These are phyloP conservation scores for Fimicolochytrium jonesii DNA, from an alignment of 192 early-diverging fungal genomes.

Conservation along the genomic window DNA sequence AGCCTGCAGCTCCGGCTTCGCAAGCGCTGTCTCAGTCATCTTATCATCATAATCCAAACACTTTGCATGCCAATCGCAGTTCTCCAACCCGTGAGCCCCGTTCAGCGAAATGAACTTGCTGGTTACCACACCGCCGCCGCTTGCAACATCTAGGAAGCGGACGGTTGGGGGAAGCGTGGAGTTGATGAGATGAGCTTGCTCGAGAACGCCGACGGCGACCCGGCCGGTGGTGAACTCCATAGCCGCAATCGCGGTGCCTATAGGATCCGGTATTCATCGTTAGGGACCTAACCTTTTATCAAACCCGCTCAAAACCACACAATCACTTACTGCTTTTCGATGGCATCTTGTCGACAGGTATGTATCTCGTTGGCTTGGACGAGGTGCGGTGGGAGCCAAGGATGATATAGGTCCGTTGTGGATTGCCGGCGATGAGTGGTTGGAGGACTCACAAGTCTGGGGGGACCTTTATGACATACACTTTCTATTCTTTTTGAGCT, in stretches of 20 bases:
- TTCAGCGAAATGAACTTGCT: constrained; percentile 7
- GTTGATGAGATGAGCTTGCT: background rate
- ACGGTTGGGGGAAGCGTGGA: background rate
- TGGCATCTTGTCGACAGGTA: background rate
- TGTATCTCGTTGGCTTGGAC: too few species aligned
- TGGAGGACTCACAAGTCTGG: too few species aligned
- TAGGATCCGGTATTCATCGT: too few species aligned
- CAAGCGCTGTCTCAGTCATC: constrained; percentile 1
- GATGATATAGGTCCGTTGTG: too few species aligned
- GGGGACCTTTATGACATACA: too few species aligned
- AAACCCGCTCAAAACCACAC: too few species aligned
- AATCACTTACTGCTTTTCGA: background rate
- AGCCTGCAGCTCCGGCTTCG: constrained; percentile 4
- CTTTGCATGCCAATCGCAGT: constrained; percentile 1
- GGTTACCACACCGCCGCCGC: constrained; percentile 2
- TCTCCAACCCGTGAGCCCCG: background rate
- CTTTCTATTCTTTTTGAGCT: too few species aligned
- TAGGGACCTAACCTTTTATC: background rate
- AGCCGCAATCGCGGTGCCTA: background rate
- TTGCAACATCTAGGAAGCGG: constrained; percentile 6
- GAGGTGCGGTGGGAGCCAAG: too few species aligned
- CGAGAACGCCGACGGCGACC: background rate
- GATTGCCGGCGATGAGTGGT: too few species aligned
- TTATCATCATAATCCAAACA: constrained; percentile 6
- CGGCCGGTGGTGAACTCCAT: constrained; percentile 3